Conservation (phyloP, 2,329 filamentous ascomycete species). For the Pseudocercospora cruenta region DNA sequence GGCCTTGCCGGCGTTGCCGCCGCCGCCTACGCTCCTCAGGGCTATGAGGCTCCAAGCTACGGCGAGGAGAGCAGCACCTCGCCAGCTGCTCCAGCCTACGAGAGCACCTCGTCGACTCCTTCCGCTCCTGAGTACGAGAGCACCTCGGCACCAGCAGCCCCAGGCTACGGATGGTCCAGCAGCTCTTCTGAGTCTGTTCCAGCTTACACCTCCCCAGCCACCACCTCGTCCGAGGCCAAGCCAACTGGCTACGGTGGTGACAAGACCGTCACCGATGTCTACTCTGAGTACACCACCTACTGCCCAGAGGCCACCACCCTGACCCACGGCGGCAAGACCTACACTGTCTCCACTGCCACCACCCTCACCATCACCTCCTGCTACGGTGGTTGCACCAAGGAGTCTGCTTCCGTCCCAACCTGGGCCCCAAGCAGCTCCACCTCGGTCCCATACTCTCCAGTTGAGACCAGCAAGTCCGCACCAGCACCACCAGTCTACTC, state of each 20-base stretch:
- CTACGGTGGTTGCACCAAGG: slow-evolving; percentile 37
- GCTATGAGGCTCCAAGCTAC: slow-evolving; percentile 10
- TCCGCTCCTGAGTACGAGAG: neutral
- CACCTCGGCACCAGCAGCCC: neutral
- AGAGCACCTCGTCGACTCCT: neutral
- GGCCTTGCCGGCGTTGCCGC: slow-evolving; percentile 46
- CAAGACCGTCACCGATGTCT: slow-evolving; percentile 28
- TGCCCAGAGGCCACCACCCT: slow-evolving; percentile 34
- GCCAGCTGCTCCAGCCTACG: neutral
- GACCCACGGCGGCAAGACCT: slow-evolving; percentile 32
- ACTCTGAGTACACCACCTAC: slow-evolving; percentile 31
- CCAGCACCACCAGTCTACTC: slow-evolving; percentile 17
- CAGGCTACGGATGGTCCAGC: neutral
- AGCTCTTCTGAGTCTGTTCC: slow-evolving; percentile 14
- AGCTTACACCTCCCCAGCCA: slow-evolving; percentile 25
- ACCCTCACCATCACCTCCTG: slow-evolving; percentile 34
- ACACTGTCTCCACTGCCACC: slow-evolving; percentile 33
- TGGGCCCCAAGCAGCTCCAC: slow-evolving; percentile 5
- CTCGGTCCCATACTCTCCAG: slow-evolving; percentile 11
- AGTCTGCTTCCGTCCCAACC: slow-evolving; percentile 10
- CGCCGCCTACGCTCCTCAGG: slow-evolving; percentile 39
- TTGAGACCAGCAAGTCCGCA: neutral
- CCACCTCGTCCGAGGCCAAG: slow-evolving; percentile 9
- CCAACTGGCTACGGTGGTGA: slow-evolving; percentile 5
- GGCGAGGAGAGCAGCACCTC: neutral